phyloP scores from a whole-genome alignment of 371 early-diverging fungal genomes.

The Rozella allomycis region DNA sequence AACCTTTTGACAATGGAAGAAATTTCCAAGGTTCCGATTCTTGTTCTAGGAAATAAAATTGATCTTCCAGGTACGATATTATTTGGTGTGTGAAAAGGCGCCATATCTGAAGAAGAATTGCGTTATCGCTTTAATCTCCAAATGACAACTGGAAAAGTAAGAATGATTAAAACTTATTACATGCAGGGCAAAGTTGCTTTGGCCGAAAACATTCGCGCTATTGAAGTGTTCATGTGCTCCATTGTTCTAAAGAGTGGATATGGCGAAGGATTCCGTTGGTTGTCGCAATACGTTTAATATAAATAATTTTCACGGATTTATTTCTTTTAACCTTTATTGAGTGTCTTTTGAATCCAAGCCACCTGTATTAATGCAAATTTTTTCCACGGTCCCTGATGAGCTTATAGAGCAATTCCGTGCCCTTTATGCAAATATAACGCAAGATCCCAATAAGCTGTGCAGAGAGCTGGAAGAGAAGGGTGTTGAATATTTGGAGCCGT shows the following conservation, averaged over 20 bases:
- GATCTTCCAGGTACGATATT: slow-evolving; percentile 76
- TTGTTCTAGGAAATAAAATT: slow-evolving; percentile 93
- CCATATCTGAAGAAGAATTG: slow-evolving; percentile 79
- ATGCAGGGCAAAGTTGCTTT: slow-evolving; percentile 58
- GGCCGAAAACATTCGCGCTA: slow-evolving; percentile 71
- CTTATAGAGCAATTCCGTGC: no score
- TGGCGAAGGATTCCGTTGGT: slow-evolving; percentile 47
- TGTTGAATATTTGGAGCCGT: no score
- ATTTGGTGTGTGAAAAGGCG: no score
- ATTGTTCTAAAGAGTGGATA: slow-evolving; percentile 93
- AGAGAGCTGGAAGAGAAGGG: no score
- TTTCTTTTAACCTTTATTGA: no score
- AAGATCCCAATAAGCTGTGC: no score
- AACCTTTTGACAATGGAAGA: slow-evolving; percentile 78
- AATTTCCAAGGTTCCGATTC: slow-evolving; percentile 70
- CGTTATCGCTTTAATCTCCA: slow-evolving; percentile 63
- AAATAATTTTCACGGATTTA: no score
- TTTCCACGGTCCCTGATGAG: no score
- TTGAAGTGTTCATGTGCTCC: slow-evolving; percentile 95
- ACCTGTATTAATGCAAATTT: no score
- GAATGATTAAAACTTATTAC: not conserved
- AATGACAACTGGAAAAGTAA: slow-evolving; percentile 85
- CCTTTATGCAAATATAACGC: no score
- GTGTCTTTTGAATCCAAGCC: no score
- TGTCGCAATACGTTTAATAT: slow-evolving; percentile 6